These are phyloP conservation scores for Sporobolomyces phaffii DNA, from an alignment of 768 basidiomycete genomes.

Conservation along the genomic window DNA sequence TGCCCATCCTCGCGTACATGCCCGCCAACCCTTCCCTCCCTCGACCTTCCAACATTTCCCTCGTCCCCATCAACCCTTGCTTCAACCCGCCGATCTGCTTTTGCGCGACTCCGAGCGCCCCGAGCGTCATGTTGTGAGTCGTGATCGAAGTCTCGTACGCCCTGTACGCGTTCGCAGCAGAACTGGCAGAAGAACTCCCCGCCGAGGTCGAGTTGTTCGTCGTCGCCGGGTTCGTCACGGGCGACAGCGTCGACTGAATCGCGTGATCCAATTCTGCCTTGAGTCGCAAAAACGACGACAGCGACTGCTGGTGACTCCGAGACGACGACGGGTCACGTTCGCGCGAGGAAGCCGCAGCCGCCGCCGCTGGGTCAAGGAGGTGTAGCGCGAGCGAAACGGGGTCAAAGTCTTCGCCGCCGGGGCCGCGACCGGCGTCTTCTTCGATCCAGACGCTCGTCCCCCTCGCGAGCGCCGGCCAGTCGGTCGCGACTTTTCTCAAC, in stretches of 20 bases:
- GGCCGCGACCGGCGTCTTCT: too few species aligned
- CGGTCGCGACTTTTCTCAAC: constrained; percentile 20
- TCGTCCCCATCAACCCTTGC: constrained; percentile 59
- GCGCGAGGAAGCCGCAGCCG: neutral
- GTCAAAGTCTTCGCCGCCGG: constrained; percentile 62
- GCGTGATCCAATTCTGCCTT: constrained; percentile 72
- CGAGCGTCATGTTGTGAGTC: constrained; percentile 73
- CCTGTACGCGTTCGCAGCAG: constrained; percentile 80
- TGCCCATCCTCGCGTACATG: constrained; percentile 80
- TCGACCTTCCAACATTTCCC: constrained; percentile 51
- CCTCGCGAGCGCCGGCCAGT: constrained; percentile 37
- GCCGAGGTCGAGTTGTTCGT: too few species aligned
- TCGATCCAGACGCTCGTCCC: constrained; percentile 30
- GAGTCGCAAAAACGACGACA: constrained; percentile 68
- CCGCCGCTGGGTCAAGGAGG: constrained; percentile 76
- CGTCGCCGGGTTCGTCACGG: constrained; percentile 73
- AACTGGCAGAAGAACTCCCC: too few species aligned
- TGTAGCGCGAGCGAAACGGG: constrained; percentile 87
- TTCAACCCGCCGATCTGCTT: constrained; percentile 67
- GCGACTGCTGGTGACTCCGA: constrained; percentile 37
- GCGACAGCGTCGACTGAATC: constrained; percentile 79
- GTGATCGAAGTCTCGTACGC: constrained; percentile 91
- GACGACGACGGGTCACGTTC: neutral
- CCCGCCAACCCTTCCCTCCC: constrained; percentile 85
- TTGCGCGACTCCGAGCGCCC: constrained; percentile 67